Base-by-base conservation (phyloP, 169 alveolate species). In the Neospora caninum region DNA sequence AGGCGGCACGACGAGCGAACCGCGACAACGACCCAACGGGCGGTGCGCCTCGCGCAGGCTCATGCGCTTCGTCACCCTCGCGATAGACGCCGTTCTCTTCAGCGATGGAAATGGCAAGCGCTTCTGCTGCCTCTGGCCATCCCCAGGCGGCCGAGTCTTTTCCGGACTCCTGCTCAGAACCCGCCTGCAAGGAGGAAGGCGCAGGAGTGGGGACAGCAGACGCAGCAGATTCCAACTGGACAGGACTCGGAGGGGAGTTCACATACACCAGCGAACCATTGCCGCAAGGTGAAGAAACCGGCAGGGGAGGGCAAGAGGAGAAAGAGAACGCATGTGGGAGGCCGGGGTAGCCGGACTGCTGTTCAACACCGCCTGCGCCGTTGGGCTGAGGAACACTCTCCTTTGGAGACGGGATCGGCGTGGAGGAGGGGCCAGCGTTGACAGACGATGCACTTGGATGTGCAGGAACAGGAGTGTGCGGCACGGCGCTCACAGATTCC, bases 71-170 rank as follows among this genome's bases (percentile, higher is more conserved):
- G n/a, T 7, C 31, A 7, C n/a, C 20, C 31, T 22, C 34, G n/a
- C 73, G 73, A 27, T 22, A 64, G 31, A 16, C 84, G 49, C 45
- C 84, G 13, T 31, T 36, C 42, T 73, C 84, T 36, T 73, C 84
- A 27, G 43, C 84, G 13, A 73, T 31, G 9, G 49, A 31, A n/a
- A 34, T 36, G 22, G 84, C 84, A 6, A 73, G 38, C 84, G 84
- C 84, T 73, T 31, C 84, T 31, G 41, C 84, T 2, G 84, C 84
- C n/a, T 73, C 84, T 0, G 84, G 84, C 84, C 84, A 73, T 27
- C 84, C 84, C 84, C 42, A 13, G 18, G 43, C 38, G 42, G 43
- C 27, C 27, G 80, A 69, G 36, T 73, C 84, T 6, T 73, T n/a
- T 20, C 29, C 31, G 13, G 6, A 13, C 13, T 49, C 58, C 58